These are phyloP conservation scores for Xenoacremonium recifei DNA, from an alignment of 2,329 filamentous ascomycete species.

Conservation along the genomic window DNA sequence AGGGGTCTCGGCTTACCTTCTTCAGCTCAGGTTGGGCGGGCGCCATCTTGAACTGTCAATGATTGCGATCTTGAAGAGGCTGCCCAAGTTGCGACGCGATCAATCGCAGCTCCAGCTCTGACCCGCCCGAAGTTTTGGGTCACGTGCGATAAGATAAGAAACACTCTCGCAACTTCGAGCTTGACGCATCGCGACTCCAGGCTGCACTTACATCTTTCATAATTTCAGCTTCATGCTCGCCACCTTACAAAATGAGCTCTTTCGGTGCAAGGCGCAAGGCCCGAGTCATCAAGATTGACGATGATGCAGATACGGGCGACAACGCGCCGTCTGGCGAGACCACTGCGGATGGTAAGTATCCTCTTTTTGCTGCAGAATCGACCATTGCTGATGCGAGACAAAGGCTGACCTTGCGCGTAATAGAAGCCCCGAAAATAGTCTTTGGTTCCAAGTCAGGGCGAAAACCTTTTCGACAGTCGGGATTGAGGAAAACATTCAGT, in stretches of 20 bases:
- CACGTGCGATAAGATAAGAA: slow-evolving; percentile 52
- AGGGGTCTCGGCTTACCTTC: slow-evolving; percentile 64
- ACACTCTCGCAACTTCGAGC: slow-evolving; percentile 14
- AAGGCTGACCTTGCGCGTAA: slow-evolving; percentile 32
- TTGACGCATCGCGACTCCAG: not conserved
- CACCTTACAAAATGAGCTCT: slow-evolving; percentile 42
- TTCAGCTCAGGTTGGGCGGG: slow-evolving; percentile 98
- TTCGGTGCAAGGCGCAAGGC: slow-evolving; percentile 65
- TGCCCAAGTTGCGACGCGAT: slow-evolving; percentile 28
- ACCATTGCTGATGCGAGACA: slow-evolving; percentile 32
- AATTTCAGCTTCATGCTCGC: not conserved
- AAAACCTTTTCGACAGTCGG: slow-evolving; percentile 57
- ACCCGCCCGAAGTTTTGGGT: slow-evolving; percentile 29
- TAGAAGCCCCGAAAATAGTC: slow-evolving; percentile 35
- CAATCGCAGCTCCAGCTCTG: slow-evolving; percentile 23
- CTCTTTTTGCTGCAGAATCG: slow-evolving; percentile 14
- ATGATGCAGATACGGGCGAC: slow-evolving; percentile 55
- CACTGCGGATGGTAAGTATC: slow-evolving; percentile 38
- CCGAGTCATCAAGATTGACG: slow-evolving; percentile 70
- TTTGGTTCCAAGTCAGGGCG: slow-evolving; percentile 44
- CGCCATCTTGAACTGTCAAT: slow-evolving; percentile 68
- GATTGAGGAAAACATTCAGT: slow-evolving; percentile 55
- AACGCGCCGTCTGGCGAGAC: slow-evolving; percentile 17
- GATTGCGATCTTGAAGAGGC: slow-evolving; percentile 18
- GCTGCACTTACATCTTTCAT: too few species aligned